Percentiles rank a stretch among this genome's conserved stretches.
These are phyloP conservation scores for Picea sitchensis DNA, from an alignment of 75 land plant species.

Conservation along the genomic window DNA sequence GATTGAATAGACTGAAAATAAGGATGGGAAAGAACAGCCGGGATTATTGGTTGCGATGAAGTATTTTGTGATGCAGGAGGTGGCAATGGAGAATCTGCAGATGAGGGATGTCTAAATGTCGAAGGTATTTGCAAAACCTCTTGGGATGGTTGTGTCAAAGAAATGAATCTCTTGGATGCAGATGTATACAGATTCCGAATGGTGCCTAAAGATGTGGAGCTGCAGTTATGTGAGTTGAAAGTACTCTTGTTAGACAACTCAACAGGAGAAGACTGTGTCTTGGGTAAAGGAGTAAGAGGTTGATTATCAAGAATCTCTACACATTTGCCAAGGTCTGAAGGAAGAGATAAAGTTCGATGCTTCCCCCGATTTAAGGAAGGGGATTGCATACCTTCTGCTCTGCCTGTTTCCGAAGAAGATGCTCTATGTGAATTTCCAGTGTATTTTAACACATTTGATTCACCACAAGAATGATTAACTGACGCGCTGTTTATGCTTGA, in stretches of 20 bases:
- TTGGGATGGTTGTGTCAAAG: too few relatives aligned
- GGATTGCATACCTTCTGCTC: neutral
- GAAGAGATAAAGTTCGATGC: conserved; percentile 3
- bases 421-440: neutral
- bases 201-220: neutral
- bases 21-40: neutral
- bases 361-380: neutral
- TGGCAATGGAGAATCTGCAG: conserved; percentile 4
- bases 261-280: neutral
- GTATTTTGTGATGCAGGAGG: neutral
- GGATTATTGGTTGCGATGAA: neutral
- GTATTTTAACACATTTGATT: neutral
- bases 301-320: neutral
- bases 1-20: neutral
- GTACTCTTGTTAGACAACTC: neutral
- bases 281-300: conserved; percentile 2
- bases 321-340: conserved; percentile 5
- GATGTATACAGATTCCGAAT: neutral
- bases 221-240: neutral
- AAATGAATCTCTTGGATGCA: too few relatives aligned
- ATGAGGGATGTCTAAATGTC: neutral
- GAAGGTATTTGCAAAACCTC: too few relatives aligned
- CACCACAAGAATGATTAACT: neutral
- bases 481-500: neutral
- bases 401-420: conserved; percentile 1